A percentile compares a stretch with the other conserved stretches of the same genome.
Conservation (phyloP, 2,329 filamentous ascomycete species). For the Fusarium vanettenii region DNA sequence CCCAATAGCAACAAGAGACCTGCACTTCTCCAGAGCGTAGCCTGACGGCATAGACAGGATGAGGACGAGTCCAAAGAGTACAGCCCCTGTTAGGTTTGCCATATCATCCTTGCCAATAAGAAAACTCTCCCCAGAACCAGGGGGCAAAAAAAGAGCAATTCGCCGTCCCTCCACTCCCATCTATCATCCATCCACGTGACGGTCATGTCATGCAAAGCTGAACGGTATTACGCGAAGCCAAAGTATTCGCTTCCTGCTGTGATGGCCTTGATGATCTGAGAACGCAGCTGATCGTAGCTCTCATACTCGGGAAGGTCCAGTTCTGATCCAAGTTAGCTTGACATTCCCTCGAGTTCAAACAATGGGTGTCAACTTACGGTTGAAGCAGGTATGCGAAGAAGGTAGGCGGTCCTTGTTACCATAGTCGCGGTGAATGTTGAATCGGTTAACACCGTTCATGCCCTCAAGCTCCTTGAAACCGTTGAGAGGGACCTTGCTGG, state of each 20-base stretch:
- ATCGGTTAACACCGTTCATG: slow-evolving; percentile 97
- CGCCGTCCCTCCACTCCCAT: slow-evolving; percentile 14
- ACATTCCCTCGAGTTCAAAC: slow-evolving; percentile 22
- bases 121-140: slow-evolving; percentile 12
- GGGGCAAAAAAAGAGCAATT: slow-evolving; percentile 11
- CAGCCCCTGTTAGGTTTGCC: slow-evolving; percentile 12
- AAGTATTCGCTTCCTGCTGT: slow-evolving; percentile 98
- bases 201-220: slow-evolving; percentile 36
- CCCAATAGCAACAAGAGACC: slow-evolving; percentile 41
- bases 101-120: slow-evolving; percentile 23
- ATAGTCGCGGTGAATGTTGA: slow-evolving; percentile 99
- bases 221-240: slow-evolving; percentile 81
- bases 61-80: slow-evolving; percentile 17
- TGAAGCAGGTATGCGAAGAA: slow-evolving; percentile 98
- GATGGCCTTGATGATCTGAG: slow-evolving; percentile 92
- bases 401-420: slow-evolving; percentile 95
- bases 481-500: slow-evolving; percentile 97
- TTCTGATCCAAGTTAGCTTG: slow-evolving; percentile 69
- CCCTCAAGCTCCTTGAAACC: slow-evolving; percentile 99
- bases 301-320: slow-evolving; percentile 99
- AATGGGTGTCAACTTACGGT: slow-evolving; percentile 77
- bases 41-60: neutral
- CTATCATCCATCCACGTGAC: slow-evolving; percentile 29
- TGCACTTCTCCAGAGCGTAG: slow-evolving; percentile 47
- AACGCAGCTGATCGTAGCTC: slow-evolving; percentile 89